Base-by-base conservation (phyloP, 495 filamentous ascomycete species). In the Annulohypoxylon moriforme region DNA sequence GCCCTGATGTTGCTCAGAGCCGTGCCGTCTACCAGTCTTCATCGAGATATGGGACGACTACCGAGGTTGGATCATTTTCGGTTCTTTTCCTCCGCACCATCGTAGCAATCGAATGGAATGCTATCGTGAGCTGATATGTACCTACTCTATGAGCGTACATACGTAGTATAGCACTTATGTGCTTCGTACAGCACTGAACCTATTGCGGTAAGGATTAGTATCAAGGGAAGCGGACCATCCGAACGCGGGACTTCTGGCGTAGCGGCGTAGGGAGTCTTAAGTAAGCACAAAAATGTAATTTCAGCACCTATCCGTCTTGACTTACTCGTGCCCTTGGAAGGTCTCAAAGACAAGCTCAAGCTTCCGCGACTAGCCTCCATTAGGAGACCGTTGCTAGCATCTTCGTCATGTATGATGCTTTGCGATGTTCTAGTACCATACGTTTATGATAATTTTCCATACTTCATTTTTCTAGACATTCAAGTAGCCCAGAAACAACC, bases 81-180 rank as follows among this genome's bases (percentile, higher is more conserved):
- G 14, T 59, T 11, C 13, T 42, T 42, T 34, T 55, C 50, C 56
- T 59, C 34, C 34, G 56, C 36, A 44, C 33, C 33, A 40, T 38
- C 33, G 18, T 13, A 40, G 9, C 34, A n/a, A 29, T 18, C 34
- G 52, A 11, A 22, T 34, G 16, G 52, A 56, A 56, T 56, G 27
- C 52, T 34, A 29, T 36, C 25, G 29, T 53, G 49, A 56, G 29
- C 14, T 55, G 20, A 11, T 49, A 24, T 44, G n/a, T 38, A 38
- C 5, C 13, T 42, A 13, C 11, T n/a, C 11, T 42, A 42, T 14
- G 13, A n/a, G n/a, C 9, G 14, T 16, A 42, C 0, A n/a, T 42
- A 14, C n/a, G 38, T 42, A 14, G 38, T 14, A 42, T 42, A 42
- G 5, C 14, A 42, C 14, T 16, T 42, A 4, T 44, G 40, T 44